Conservation (phyloP, 306 rosid species). For the Vigna trinervia region DNA sequence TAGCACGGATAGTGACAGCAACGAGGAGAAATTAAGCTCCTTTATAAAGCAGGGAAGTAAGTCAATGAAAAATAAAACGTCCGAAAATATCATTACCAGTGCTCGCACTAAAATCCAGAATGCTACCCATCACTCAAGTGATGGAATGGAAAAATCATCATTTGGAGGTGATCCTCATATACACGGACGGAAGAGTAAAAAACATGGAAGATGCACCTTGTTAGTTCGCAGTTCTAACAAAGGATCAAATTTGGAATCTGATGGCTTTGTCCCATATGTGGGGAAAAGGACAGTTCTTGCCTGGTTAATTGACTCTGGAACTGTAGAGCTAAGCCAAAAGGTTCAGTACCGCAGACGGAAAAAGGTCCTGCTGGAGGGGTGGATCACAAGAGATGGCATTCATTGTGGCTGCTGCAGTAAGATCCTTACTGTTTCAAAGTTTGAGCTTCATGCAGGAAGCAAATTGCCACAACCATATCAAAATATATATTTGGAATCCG, state of each 20-base stretch:
- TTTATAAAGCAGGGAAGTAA: slow-evolving; percentile 82
- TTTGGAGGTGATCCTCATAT: slow-evolving; percentile 60
- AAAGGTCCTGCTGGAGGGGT: slow-evolving; percentile 83
- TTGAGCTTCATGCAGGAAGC: slow-evolving; percentile 97
- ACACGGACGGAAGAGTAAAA: slow-evolving; percentile 78
- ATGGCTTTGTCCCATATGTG: slow-evolving; percentile 88
- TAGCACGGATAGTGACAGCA: slow-evolving; percentile 72
- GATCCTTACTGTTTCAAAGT: slow-evolving; percentile 89
- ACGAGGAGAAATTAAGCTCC: slow-evolving; percentile 86
- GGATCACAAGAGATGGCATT: slow-evolving; percentile 96
- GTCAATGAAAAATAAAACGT: slow-evolving; percentile 66
- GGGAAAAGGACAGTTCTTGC: slow-evolving; percentile 93
- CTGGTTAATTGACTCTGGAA: slow-evolving; percentile 88
- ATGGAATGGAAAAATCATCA: slow-evolving; percentile 53
- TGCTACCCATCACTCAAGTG: slow-evolving; percentile 51
- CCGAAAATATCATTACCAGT: slow-evolving; percentile 61
- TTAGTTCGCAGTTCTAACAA: slow-evolving; percentile 81
- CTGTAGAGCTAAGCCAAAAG: slow-evolving; percentile 83
- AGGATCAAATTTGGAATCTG: slow-evolving; percentile 74
- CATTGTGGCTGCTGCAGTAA: slow-evolving; percentile 97
- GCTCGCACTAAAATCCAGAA: slow-evolving; percentile 61
- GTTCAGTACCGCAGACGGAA: slow-evolving; percentile 88
- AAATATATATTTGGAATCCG: slow-evolving; percentile 89
- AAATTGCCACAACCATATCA: slow-evolving; percentile 91
- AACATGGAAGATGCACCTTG: slow-evolving; percentile 79